These are phyloP conservation scores for Chlorella sp. DNA, from an alignment of 139 green algal species.

Conservation along the genomic window DNA sequence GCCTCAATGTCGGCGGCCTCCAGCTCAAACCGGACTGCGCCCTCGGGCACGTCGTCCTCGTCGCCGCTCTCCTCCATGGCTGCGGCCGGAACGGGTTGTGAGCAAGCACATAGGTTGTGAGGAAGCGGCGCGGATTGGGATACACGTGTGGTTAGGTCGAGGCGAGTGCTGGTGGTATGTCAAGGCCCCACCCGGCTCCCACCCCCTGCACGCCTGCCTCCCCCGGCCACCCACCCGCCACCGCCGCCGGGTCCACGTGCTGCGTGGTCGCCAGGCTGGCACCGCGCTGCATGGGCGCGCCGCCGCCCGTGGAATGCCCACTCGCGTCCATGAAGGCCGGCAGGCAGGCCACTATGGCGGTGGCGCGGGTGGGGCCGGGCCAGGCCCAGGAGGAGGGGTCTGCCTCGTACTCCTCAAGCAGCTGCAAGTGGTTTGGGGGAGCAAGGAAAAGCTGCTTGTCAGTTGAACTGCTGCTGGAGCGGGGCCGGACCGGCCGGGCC, in stretches of 20 bases:
- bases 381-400: slow-evolving; percentile 48
- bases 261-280: slow-evolving; percentile 71
- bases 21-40: slow-evolving; percentile 79
- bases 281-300: slow-evolving; percentile 50
- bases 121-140: neutral
- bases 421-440: neutral
- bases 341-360: slow-evolving; percentile 93
- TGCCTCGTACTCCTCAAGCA: slow-evolving; percentile 59
- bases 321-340: slow-evolving; percentile 80
- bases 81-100: neutral
- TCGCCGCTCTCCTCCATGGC: slow-evolving; percentile 42
- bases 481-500: too few species aligned
- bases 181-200: too few species aligned
- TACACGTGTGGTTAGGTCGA: neutral
- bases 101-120: neutral
- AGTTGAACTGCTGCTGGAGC: too few species aligned
- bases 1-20: slow-evolving; percentile 70
- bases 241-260: slow-evolving; percentile 71
- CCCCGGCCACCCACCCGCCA: neutral
- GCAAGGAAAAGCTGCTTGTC: too few species aligned
- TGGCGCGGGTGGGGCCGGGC: slow-evolving; percentile 69
- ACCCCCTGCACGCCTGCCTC: neutral
- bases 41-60: slow-evolving; percentile 53
- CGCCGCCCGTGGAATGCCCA: slow-evolving; percentile 56
- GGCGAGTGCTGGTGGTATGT: too few species aligned